Evolutionary conservation across 257 asterid species (phyloP), one percentile per base, ranked within the genome.

Genomic region (Pogostemon cablin): DNA sequence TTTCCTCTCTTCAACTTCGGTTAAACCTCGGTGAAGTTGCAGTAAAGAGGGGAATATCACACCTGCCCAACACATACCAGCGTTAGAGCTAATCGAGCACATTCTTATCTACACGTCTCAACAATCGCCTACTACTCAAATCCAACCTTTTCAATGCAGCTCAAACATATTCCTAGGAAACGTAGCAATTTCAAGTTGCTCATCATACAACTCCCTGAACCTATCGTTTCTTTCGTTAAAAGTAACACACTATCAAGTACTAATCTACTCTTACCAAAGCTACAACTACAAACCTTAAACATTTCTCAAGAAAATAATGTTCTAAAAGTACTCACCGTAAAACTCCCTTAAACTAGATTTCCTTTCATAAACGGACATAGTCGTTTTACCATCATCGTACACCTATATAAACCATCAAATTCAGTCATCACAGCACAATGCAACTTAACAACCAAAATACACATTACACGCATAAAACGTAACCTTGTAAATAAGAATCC

Each of bases 401-500:
- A 85, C 97, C 98, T 93, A 83, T 83, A 83, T 79, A 47, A 35
- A 5, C 50, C 70, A 77, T 69, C 62, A 63, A 55, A 2, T 39
- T 61, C 35, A 69, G 62, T n/a, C 32, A 75, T 20, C 61, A 59
- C 37, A 37, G 35, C 53, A 38, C 3, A 68, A 66, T 39, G 15
- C 34, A 38, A 47, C 55, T 9, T 8, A 32, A 48, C 1, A 7
- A 74, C 54, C 63, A 46, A 72, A 54, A 54, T 20, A 46, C 17
- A 55, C 7, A 35, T 40, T 55, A 38, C 64, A 66, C 42, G 38
- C 6, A 49, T 34, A 34, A 53, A 46, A 20, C 17, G 38, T 5
- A 44, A 93, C 98, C 97, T 93, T 90, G 76, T 83, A 90, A 50
- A 90, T 87, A 41, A 84, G 95, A 56, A 93, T 82, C 83, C 92